Evolutionary conservation across 2,329 filamentous ascomycete species (phyloP), one percentile per base, ranked within the genome.

Genomic region (Colletotrichum musae): DNA sequence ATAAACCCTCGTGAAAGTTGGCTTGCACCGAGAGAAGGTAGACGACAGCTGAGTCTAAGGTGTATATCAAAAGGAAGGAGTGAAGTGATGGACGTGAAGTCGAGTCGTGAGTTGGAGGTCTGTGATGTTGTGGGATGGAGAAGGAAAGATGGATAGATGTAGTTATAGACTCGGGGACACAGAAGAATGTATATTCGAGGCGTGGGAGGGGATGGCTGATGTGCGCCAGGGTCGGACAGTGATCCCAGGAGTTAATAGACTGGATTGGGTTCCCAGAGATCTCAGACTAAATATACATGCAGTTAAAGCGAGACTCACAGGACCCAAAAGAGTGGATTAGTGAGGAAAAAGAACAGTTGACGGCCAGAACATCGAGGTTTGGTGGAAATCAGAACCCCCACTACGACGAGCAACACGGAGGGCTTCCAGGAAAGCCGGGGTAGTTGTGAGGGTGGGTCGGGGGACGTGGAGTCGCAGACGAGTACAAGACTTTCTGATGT

Each of bases 31-130:
- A 68, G 56, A 69, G 43, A 57, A 39, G 36, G 39, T 52, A n/a
- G 62, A 45, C 43, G 6, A 53, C 28, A 58, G 41, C 6, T 26
- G 24, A 52, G 39, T 62, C 50, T 28, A 39, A 7, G 12, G 26
- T 36, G 21, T 45, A 54, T 51, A 47, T 36, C 48, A 58, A 61
- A 70, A 68, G 53, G 53, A 71, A 67, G 28, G 58, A 60, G 47
- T 15, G 62, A 47, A 52, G 58, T 48, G 53, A 26, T 50, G 47
- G 51, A 52, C 47, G 60, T 54, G 7, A 18, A 21, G 36, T 47
- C 43, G 53, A 51, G 43, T 54, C 26, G 41, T 26, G 43, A 26
- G 16, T 18, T 43, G 48, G 53, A 76, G 81, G 77, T 58, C 74
- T 76, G 74, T 76, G 71, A 70, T 61, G 62, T 68, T 45, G 32